These are phyloP conservation scores for Cylindrotheca fusiformis DNA, from an alignment of 108 stramenopile genomes.

Conservation along the genomic window DNA sequence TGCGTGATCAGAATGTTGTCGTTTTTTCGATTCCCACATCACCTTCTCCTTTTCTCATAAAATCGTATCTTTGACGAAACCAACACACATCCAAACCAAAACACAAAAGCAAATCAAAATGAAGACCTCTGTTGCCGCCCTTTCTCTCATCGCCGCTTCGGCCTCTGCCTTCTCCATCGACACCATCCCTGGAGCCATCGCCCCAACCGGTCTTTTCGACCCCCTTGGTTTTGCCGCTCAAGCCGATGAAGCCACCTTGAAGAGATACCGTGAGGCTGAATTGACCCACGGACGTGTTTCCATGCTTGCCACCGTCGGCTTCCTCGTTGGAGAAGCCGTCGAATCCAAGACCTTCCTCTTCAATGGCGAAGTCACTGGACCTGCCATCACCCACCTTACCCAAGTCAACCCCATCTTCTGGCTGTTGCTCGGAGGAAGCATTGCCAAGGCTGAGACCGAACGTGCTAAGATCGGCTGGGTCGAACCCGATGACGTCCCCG, in stretches of 20 bases:
- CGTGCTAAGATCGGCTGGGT: slow-evolving; percentile 69
- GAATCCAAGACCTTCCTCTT: slow-evolving; percentile 71
- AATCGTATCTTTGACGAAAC: too few relatives aligned
- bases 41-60: too few relatives aligned
- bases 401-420: slow-evolving; percentile 49
- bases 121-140: slow-evolving; percentile 23
- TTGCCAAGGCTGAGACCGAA: slow-evolving; percentile 54
- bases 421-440: slow-evolving; percentile 47
- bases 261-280: slow-evolving; percentile 85
- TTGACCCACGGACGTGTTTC: slow-evolving; percentile 76
- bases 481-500: slow-evolving; percentile 48
- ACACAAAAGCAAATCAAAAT: too few relatives aligned
- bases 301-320: slow-evolving; percentile 68
- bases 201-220: slow-evolving; percentile 55
- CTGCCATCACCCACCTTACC: slow-evolving; percentile 51
- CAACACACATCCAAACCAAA: too few relatives aligned
- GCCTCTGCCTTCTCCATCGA: slow-evolving; percentile 26
- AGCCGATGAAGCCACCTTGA: slow-evolving; percentile 51
- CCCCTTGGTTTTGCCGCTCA: slow-evolving; percentile 59
- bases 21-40: too few relatives aligned
- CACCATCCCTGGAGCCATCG: slow-evolving; percentile 45
- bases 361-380: slow-evolving; percentile 43
- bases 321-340: slow-evolving; percentile 62
- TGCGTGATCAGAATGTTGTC: too few relatives aligned
- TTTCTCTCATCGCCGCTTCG: slow-evolving; percentile 32